Percentiles rank a stretch among this genome's conserved stretches.
phyloP scores from a whole-genome alignment of 768 basidiomycete genomes.

The Cystobasidium onofrii region DNA sequence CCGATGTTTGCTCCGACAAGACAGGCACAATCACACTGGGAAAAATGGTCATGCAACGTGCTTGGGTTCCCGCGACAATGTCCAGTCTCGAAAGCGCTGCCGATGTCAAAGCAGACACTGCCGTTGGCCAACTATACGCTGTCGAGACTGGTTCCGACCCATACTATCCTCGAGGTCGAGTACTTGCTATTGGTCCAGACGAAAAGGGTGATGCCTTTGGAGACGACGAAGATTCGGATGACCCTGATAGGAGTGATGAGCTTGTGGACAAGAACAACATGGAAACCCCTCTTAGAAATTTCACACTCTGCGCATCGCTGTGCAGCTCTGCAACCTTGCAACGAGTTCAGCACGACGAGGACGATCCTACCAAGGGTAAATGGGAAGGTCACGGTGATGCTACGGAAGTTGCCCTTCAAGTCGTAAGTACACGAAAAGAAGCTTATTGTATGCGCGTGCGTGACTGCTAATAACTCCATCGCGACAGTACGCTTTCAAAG shows the following conservation, averaged over 20 bases:
- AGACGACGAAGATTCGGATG: conserved; percentile 35
- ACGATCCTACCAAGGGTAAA: conserved; percentile 41
- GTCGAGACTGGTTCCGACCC: conserved; percentile 45
- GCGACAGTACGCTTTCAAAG: conserved; percentile 46
- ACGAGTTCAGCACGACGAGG: conserved; percentile 35
- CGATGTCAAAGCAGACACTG: conserved; percentile 40
- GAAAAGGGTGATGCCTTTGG: conserved; percentile 25
- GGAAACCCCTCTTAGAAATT: conserved; percentile 42
- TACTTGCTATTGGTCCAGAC: conserved; percentile 35
- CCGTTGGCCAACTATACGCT: conserved; percentile 34
- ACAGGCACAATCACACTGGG: conserved; percentile 50
- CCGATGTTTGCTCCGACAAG: conserved; percentile 50
- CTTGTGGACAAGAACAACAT: conserved; percentile 43
- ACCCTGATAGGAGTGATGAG: conserved; percentile 35
- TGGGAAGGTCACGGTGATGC: conserved; percentile 50
- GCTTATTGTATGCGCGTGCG: no score
- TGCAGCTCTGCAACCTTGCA: conserved; percentile 49
- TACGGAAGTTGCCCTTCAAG: conserved; percentile 49
- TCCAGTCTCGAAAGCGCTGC: conserved; percentile 39
- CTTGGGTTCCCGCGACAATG: conserved; percentile 47
- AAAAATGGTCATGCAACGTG: conserved; percentile 49
- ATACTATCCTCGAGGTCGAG: conserved; percentile 46
- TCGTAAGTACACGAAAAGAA: conserved; percentile 36
- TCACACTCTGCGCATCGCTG: conserved; percentile 47
- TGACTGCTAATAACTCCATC: no score